phyloP scores from a whole-genome alignment of 129 eudicot species.

The Tagetes erecta region DNA sequence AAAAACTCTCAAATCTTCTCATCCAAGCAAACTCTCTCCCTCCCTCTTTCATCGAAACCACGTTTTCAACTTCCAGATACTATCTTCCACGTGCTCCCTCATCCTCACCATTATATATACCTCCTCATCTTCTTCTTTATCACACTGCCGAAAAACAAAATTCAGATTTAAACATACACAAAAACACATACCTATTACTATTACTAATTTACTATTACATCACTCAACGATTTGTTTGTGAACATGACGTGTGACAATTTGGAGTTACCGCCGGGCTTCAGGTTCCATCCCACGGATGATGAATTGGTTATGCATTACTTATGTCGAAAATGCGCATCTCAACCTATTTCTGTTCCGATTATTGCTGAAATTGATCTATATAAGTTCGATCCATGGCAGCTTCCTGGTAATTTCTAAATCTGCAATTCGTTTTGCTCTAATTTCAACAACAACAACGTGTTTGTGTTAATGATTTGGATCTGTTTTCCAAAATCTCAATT shows the following conservation, averaged over 20 bases:
- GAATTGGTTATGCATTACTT: constrained; percentile 64
- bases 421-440: background rate
- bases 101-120: background rate
- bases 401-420: constrained; percentile 49
- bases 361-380: constrained; percentile 68
- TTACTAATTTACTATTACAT: no score
- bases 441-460: background rate
- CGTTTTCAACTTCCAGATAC: constrained; percentile 37
- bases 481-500: background rate
- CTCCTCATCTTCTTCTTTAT: background rate
- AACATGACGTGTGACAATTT: constrained; percentile 44
- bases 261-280: constrained; percentile 59
- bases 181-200: no score
- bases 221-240: background rate
- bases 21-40: constrained; percentile 10
- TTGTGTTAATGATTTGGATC: background rate
- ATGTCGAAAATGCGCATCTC: constrained; percentile 58
- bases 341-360: constrained; percentile 48
- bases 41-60: no score
- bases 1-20: constrained; percentile 4
- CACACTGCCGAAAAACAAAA: background rate
- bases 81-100: constrained; percentile 34
- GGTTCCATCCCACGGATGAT: constrained; percentile 68
- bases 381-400: constrained; percentile 76
- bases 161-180: no score